Percentiles rank a stretch among this genome's conserved stretches.
Conservation (phyloP, 495 filamentous ascomycete genomes). For the Aspergillus carlsbadensis region DNA sequence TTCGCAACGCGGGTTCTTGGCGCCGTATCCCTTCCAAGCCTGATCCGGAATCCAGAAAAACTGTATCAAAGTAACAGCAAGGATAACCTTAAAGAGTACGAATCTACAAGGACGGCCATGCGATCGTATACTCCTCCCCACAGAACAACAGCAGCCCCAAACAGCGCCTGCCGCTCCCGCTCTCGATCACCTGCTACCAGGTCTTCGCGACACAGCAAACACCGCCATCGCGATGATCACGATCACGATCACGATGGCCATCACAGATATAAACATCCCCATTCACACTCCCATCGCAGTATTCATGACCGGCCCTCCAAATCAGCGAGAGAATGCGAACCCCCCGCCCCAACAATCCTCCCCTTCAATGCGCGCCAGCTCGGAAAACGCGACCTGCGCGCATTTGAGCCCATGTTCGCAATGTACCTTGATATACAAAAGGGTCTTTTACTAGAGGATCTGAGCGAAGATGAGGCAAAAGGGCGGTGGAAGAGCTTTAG, state of each 20-base stretch:
- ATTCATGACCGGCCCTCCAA: constrained; percentile 27
- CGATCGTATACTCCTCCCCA: constrained; percentile 4
- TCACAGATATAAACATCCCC: constrained; percentile 14
- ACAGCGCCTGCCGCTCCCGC: constrained; percentile 19
- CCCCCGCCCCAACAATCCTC: constrained; percentile 42
- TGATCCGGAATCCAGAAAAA: too few relatives aligned
- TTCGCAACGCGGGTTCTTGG: constrained; percentile 4
- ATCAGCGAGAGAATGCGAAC: constrained; percentile 12
- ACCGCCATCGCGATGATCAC: constrained; percentile 19
- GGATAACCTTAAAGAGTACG: too few relatives aligned
- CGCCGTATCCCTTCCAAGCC: background rate
- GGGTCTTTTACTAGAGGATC: constrained; percentile 56
- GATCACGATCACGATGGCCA: constrained; percentile 25
- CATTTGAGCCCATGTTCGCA: constrained; percentile 71
- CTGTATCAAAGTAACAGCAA: too few relatives aligned
- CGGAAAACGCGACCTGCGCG: constrained; percentile 59
- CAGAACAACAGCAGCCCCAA: background rate
- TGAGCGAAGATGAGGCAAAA: constrained; percentile 67
- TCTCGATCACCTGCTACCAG: constrained; percentile 25
- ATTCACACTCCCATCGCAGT: constrained; percentile 24
- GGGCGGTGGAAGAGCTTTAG: constrained; percentile 95
- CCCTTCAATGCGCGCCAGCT: constrained; percentile 67
- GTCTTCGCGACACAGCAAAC: constrained; percentile 15
- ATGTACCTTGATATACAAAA: constrained; percentile 93
- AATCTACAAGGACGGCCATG: background rate